phyloP scores from a whole-genome alignment of 1,284 basidiomycete genomes.

The Hemileia vastatrix region DNA sequence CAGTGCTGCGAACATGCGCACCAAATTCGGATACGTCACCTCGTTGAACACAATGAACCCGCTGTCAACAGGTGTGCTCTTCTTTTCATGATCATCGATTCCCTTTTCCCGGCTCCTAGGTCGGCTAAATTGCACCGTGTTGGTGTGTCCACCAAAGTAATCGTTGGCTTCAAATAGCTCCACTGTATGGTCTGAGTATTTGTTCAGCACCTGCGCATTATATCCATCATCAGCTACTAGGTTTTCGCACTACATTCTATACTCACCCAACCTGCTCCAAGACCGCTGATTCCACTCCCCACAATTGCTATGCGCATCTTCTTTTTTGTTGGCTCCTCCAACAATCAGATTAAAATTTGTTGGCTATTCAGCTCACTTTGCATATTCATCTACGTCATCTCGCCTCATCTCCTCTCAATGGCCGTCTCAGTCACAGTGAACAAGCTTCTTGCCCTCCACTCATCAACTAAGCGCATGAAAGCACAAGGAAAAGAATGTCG shows the following conservation, averaged over 20 bases:
- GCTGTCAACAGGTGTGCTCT: constrained; percentile 24
- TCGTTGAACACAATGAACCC: constrained; percentile 55
- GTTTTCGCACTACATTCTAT: not conserved
- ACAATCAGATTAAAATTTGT: too few species aligned
- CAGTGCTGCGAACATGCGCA: constrained; percentile 57
- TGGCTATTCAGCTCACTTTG: too few species aligned
- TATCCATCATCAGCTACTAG: not conserved
- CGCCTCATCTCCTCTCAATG: too few species aligned
- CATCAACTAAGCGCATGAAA: too few species aligned
- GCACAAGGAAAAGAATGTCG: too few species aligned
- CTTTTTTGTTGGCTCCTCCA: too few species aligned
- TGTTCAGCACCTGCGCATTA: constrained; percentile 55
- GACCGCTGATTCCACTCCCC: constrained; percentile 66
- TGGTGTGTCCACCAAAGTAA: constrained; percentile 66
- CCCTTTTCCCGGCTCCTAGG: too few species aligned
- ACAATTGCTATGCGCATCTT: constrained; percentile 59
- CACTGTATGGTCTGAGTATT: constrained; percentile 66
- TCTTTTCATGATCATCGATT: constrained; percentile 9
- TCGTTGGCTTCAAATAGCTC: constrained; percentile 64
- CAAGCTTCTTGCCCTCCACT: too few species aligned
- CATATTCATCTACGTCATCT: too few species aligned
- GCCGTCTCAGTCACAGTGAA: too few species aligned
- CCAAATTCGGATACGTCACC: constrained; percentile 69
- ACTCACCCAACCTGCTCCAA: constrained; percentile 65
- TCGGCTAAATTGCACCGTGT: constrained; percentile 57